Percentiles rank a stretch among this genome's conserved stretches.
phyloP scores from a whole-genome alignment of 1,284 basidiomycete species.

The Rhizopogon parksii region DNA sequence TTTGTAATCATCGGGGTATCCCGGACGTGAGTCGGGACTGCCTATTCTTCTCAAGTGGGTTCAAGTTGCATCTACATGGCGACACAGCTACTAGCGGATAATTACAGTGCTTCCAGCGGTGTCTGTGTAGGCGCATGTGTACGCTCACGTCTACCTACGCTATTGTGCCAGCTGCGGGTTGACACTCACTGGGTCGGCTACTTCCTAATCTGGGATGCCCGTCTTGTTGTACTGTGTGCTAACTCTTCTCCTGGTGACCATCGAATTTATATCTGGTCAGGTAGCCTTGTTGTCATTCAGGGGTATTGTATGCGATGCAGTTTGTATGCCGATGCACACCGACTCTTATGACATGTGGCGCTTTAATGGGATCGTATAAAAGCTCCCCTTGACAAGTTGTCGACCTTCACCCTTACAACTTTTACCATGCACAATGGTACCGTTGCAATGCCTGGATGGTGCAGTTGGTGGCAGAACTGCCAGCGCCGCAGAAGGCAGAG shows the following conservation, averaged over 20 bases:
- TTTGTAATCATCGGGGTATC: too few relatives aligned
- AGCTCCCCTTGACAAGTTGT: background rate
- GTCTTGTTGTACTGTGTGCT: background rate
- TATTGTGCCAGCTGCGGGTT: background rate
- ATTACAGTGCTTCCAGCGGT: background rate
- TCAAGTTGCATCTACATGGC: too few relatives aligned
- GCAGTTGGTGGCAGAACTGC: background rate
- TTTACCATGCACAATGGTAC: background rate
- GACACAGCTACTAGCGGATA: background rate
- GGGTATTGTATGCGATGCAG: background rate
- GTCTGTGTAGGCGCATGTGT: slow-evolving; percentile 1
- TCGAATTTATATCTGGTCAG: background rate
- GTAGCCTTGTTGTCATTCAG: background rate
- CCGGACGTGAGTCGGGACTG: too few relatives aligned
- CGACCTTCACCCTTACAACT: too few relatives aligned
- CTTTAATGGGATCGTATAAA: background rate
- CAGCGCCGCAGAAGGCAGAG: background rate
- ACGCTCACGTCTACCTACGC: background rate
- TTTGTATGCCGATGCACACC: background rate
- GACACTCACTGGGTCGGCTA: background rate
- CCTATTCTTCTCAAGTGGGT: too few relatives aligned
- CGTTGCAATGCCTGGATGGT: background rate
- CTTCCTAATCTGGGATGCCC: background rate
- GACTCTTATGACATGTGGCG: background rate
- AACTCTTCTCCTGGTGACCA: background rate